Evolutionary conservation across 2,329 filamentous ascomycete genomes (phyloP).

Genomic region (Colletotrichum tofieldiae): DNA sequence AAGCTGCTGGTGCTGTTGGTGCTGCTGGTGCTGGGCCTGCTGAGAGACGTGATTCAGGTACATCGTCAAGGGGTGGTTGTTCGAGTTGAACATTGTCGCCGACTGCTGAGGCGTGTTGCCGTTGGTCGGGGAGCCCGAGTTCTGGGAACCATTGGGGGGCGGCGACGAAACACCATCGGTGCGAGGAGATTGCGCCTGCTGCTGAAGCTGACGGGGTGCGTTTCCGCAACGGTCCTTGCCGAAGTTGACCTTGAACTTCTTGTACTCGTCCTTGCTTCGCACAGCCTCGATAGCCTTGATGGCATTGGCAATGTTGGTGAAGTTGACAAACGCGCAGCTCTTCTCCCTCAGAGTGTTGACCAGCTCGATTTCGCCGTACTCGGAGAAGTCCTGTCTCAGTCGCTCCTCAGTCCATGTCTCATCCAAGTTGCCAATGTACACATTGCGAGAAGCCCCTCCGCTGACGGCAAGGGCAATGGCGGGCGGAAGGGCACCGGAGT

Average conservation of each 20-base stretch:
- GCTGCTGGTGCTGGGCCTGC: constrained; percentile 81
- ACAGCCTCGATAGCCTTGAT: constrained; percentile 99
- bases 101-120: constrained; percentile 65
- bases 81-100: constrained; percentile 80
- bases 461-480: constrained; percentile 97
- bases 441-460: constrained; percentile 96
- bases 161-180: constrained; percentile 73
- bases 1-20: constrained; percentile 80
- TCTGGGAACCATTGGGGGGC: constrained; percentile 72
- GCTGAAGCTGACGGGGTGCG: constrained; percentile 86
- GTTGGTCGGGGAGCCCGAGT: constrained; percentile 65
- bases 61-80: constrained; percentile 92
- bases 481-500: constrained; percentile 94
- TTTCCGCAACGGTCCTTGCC: constrained; percentile 99
- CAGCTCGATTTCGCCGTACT: constrained; percentile 97
- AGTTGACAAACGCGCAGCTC: constrained; percentile 99
- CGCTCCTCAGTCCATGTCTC: constrained; percentile 98
- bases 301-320: constrained; percentile 99
- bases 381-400: constrained; percentile 94
- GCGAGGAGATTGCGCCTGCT: constrained; percentile 76
- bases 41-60: constrained; percentile 89
- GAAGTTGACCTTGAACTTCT: constrained; percentile 99
- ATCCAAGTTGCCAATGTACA: constrained; percentile 97
- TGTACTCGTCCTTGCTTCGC: constrained; percentile 95
- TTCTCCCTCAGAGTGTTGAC: constrained; percentile 98